A percentile compares a stretch with the other conserved stretches of the same genome.
phyloP scores from a whole-genome alignment of 2,329 filamentous ascomycete species.

The Verticillium dahliae region DNA sequence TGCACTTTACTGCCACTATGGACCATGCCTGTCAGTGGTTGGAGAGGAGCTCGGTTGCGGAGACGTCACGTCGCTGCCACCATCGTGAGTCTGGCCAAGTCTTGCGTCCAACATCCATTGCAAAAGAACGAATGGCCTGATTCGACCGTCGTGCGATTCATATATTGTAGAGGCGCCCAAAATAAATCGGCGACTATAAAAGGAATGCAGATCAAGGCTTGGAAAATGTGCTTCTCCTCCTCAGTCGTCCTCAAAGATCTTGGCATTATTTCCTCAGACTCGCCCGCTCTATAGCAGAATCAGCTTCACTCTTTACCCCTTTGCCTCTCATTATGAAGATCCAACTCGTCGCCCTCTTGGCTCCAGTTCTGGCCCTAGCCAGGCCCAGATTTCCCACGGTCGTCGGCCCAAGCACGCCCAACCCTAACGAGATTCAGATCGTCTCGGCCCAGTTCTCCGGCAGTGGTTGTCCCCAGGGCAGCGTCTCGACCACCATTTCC shows the following conservation, averaged over 20 bases:
- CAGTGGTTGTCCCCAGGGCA: conserved; percentile 36
- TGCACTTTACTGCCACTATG: background rate
- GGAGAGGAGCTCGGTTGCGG: background rate
- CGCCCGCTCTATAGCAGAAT: background rate
- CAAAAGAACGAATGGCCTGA: background rate
- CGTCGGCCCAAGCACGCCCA: conserved; percentile 25
- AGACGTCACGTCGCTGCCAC: background rate
- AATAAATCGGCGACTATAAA: background rate
- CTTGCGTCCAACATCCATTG: background rate
- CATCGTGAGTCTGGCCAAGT: background rate
- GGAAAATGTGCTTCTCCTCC: no score
- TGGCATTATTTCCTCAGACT: background rate
- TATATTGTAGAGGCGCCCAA: background rate
- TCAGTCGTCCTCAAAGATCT: background rate
- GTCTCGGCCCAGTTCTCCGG: conserved; percentile 31
- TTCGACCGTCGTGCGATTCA: background rate
- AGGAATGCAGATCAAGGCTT: background rate
- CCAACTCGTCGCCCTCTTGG: conserved; percentile 23
- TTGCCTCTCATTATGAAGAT: conserved; percentile 24
- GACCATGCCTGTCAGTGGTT: background rate
- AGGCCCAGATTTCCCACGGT: conserved; percentile 22
- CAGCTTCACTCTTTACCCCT: background rate
- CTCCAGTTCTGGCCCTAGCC: conserved; percentile 29
- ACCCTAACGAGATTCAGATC: conserved; percentile 33
- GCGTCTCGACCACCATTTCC: conserved; percentile 33